Base-by-base conservation (phyloP, 2,329 filamentous ascomycete species). In the Eutypa lata region DNA sequence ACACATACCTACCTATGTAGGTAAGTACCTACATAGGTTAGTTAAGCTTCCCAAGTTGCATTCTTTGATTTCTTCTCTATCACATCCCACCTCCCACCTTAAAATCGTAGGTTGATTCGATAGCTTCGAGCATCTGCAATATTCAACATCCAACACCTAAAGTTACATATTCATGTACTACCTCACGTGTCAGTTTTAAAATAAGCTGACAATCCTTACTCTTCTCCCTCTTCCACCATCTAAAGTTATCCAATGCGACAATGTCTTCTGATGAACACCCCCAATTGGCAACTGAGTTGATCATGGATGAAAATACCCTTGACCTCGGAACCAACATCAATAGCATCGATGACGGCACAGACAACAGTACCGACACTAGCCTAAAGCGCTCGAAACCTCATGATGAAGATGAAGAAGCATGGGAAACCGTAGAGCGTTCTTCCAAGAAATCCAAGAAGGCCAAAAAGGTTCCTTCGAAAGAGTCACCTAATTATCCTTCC, bases 401-500 rank as follows among this genome's bases (percentile, higher is more conserved):
- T 61, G 78, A 80, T 18, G 71, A 68, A 18, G 67, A 71, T 31
- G 64, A 66, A 7, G 63, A 61, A 50, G 78, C 75, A 44, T 86
- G 83, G 83, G 74, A 83, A 63, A 78, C 76, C 18, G 77, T 84
- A 55, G 75, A 77, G 19, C 76, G 76, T 21, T 72, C 77, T 18
- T 72, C 53, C 33, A 68, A 66, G 42, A 67, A 65, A 48, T 43
- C 69, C 37, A 86, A 85, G 70, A 85, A 83, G 64, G 66, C 73
- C 7, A 87, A 87, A 68, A 87, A 86, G 70, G 67, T 81, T 2
- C 84, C 84, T 2, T 78, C 77, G 44, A 71, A 76, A 35, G 73
- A 78, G 37, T 79, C 77, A 3, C 76, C 72, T 53, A 81, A 80
- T 60, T 87, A 87, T 65, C 84, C 84, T 40, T 71, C 76, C 38